Evolutionary conservation across 192 early-diverging fungal genomes (phyloP).

Genomic region (Coemansia sp.): DNA sequence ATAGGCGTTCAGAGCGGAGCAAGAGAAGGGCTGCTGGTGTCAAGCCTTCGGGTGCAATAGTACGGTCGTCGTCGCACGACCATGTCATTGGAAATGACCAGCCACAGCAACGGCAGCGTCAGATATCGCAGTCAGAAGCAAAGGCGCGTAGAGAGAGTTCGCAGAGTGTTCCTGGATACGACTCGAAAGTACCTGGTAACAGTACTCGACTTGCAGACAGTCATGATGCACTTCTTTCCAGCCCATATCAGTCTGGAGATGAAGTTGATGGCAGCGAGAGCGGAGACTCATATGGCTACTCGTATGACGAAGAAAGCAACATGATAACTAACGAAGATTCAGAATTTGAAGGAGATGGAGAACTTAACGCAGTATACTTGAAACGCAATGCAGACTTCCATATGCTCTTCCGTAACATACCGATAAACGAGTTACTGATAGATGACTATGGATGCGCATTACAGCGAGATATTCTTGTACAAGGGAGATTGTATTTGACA

Average conservation of each 20-base stretch:
- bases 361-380: slow-evolving; percentile 54
- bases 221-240: neutral
- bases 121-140: neutral
- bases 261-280: slow-evolving; percentile 20
- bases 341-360: slow-evolving; percentile 35
- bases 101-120: slow-evolving; percentile 4
- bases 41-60: slow-evolving; percentile 30
- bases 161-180: slow-evolving; percentile 44
- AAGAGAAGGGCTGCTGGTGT: neutral
- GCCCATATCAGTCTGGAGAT: neutral
- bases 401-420: slow-evolving; percentile 54
- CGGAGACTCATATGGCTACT: slow-evolving; percentile 16
- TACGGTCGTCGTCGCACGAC: slow-evolving; percentile 27
- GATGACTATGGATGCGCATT: slow-evolving; percentile 81
- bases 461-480: slow-evolving; percentile 86
- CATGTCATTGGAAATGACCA: slow-evolving; percentile 1
- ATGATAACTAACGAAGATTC: slow-evolving; percentile 1
- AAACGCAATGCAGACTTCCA: slow-evolving; percentile 58
- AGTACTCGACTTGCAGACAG: neutral
- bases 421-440: slow-evolving; percentile 55
- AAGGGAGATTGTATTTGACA: slow-evolving; percentile 82
- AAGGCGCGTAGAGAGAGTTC: slow-evolving; percentile 29
- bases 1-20: neutral
- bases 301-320: slow-evolving; percentile 23
- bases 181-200: neutral